Base-by-base conservation (phyloP, 2,329 filamentous ascomycete genomes). In the Pseudogymnoascus sp. region DNA sequence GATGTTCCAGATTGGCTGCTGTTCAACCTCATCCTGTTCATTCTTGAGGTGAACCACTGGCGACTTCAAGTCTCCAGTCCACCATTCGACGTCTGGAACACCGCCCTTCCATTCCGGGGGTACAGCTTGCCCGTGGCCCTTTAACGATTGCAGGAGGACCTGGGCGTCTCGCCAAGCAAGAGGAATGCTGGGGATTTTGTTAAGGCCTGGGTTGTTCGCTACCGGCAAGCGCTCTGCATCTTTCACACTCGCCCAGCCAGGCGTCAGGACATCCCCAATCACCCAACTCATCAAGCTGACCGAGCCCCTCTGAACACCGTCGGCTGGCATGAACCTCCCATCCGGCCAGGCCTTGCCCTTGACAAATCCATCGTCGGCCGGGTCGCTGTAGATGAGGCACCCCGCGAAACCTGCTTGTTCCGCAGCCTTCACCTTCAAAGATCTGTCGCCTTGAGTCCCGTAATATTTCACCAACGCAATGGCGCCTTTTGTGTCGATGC, bases 341-440 rank as follows among this genome's bases (percentile, higher is more conserved):
- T 88, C 78, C 0, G 93, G 92, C 66, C 87, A 91, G 0, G 84
- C 80, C 0, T 85, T 78, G 3, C 91, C 92, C 66, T 83, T 83
- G 28, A 82, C 73, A 68, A 92, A 94, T 1, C 91, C 91, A 70
- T 96, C 89, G 58, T 97, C 88, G 1, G 82, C 80, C 0, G 93
- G 93, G 71, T 97, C 94, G 59, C 88, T 96, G 76, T 97, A 99
- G 62, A 96, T 89, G 61, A 99, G 83, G 68, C 91, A 95, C 12
- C 93, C 94, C 1, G 81, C 85, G 65, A 91, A 94, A 1, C 94
- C 94, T 12, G 89, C 90, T 67, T 90, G 73, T 74, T 97, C 90
- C 1, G 94, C 94, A 8, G 90, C 89, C 75, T 93, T 96, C 68
- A 99, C 83, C 73, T 97, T 97, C 67, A 95, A 75, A 1, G 84